Conservation (phyloP, 1,139 yeast genomes). For the Saccharomyces hybrid region DNA sequence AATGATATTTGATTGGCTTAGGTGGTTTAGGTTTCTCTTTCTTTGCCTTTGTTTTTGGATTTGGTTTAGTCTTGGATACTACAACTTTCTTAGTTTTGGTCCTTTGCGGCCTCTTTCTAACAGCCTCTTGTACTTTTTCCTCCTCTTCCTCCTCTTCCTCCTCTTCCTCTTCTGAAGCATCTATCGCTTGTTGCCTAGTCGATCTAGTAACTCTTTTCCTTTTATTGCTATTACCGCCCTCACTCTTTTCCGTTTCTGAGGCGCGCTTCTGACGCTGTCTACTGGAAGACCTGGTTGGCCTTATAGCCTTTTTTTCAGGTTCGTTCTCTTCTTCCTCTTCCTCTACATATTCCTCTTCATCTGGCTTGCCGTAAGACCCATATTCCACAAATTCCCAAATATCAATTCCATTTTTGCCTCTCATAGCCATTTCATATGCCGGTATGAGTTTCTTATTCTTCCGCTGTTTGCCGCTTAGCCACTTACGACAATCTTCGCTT, state of each 20-base stretch:
- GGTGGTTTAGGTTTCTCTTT: conserved; percentile 6
- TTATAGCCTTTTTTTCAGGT: neutral
- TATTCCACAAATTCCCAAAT: conserved; percentile 31
- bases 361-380: conserved; percentile 26
- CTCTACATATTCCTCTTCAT: conserved; percentile 13
- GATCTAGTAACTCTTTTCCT: conserved; percentile 2
- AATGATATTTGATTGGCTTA: conserved; percentile 17
- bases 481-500: conserved; percentile 19
- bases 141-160: neutral
- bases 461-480: conserved; percentile 18
- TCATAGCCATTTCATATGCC: conserved; percentile 29
- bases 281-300: conserved; percentile 9
- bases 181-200: neutral
- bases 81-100: neutral
- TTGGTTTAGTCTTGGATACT: neutral
- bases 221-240: neutral
- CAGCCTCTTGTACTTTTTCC: neutral
- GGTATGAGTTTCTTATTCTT: conserved; percentile 26
- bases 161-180: neutral
- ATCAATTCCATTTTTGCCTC: conserved; percentile 23
- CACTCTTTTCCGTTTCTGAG: conserved; percentile 8
- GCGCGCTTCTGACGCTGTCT: conserved; percentile 11
- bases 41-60: neutral
- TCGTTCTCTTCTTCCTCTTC: conserved; percentile 2
- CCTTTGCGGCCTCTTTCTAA: neutral